These are phyloP conservation scores for Exophiala sideris DNA, from an alignment of 2,329 filamentous ascomycete genomes.

Conservation along the genomic window DNA sequence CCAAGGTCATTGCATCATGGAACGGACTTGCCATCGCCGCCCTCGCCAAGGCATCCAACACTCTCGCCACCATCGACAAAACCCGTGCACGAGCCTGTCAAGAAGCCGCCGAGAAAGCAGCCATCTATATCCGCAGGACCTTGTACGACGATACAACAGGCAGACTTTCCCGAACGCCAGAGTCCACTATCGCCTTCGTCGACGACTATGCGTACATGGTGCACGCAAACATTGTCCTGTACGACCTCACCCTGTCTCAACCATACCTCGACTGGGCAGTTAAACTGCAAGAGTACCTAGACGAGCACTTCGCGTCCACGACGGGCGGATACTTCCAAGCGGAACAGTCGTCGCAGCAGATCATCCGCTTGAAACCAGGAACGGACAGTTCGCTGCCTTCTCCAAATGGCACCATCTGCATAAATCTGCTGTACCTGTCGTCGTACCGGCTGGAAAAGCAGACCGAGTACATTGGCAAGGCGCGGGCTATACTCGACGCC, in stretches of 20 bases:
- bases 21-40: conserved; percentile 85
- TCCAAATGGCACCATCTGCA: conserved; percentile 80
- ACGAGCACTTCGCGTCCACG: conserved; percentile 66
- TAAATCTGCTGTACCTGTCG: conserved; percentile 79
- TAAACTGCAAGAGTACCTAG: conserved; percentile 70
- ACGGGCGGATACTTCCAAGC: conserved; percentile 24
- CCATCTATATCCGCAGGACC: conserved; percentile 66
- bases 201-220: conserved; percentile 94
- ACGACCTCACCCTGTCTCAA: conserved; percentile 76
- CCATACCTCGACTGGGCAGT: conserved; percentile 76
- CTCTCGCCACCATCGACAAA: conserved; percentile 60
- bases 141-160: conserved; percentile 66
- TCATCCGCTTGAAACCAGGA: conserved; percentile 82
- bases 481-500: conserved; percentile 71
- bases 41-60: conserved; percentile 70
- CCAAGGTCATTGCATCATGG: conserved; percentile 82
- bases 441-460: conserved; percentile 63
- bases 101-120: conserved; percentile 63
- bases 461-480: conserved; percentile 52
- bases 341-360: conserved; percentile 14
- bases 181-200: conserved; percentile 70
- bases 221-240: conserved; percentile 76
- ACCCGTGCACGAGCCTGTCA: conserved; percentile 61
- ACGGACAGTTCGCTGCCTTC: conserved; percentile 92
- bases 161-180: conserved; percentile 58